Evolutionary conservation across 768 basidiomycete species (phyloP), one percentile per base, ranked within the genome.

Genomic region (Boletus sensibilis): DNA sequence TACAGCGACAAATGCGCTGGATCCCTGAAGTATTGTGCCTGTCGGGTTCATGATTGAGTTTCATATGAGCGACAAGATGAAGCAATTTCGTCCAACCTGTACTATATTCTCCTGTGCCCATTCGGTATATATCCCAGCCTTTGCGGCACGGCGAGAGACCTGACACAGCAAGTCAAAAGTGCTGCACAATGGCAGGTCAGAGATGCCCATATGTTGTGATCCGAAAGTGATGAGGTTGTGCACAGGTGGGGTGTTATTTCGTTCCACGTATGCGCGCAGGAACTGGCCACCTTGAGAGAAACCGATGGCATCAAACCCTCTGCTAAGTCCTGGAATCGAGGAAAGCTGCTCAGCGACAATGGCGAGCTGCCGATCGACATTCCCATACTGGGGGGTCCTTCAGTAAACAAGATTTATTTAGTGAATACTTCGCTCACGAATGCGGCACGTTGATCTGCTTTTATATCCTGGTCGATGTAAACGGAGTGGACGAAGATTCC

Each of bases 241-340:
- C 4, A 93, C 75, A 0, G 85, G 85, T 1, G 90, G 92, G 3
- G 70, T 66, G 67, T 92, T 92, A 69, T 85, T 85, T 23, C 82
- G 76, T 63, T 94, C 88, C 20, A 89, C 81, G 61, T 91, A 94
- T 31, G 86, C 91, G n/a, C 92, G 82, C 37, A 93, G 79, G 70
- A 94, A 94, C 66, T 92, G 92, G 6, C 92, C 92, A 20, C 87
- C 92, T 80, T 94, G 92, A 1, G 92, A 94, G 71, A 94, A 87
- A 1, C 92, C 92, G 50, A 94, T 85, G 16, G 88, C 92, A 66
- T 93, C 91, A 62, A 94, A 94, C 3, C 92, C 92, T 29, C 64
- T 64, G 46, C 75, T 58, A 16, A 94, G 79, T 63, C 92, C 85
- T 1, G 83, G 78, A 34, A 94, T 79, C 1, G 71, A 77, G 31